phyloP scores from a whole-genome alignment of 192 early-diverging fungal species.

The Globomyces pollinis-pini region DNA sequence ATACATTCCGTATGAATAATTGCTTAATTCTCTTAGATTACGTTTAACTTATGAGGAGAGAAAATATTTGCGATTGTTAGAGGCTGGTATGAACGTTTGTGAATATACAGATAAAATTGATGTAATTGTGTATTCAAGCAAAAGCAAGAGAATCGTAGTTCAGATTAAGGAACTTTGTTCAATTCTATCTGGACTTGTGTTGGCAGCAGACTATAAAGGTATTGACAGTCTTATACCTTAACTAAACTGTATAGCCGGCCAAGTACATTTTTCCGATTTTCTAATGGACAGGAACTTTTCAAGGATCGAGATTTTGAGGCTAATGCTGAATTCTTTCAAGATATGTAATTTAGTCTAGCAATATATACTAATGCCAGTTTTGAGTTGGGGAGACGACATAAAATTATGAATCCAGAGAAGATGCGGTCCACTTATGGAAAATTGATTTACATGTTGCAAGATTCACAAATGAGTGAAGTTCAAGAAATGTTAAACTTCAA shows the following conservation, averaged over 20 bases:
- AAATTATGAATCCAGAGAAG: slow-evolving; percentile 79
- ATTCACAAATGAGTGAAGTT: slow-evolving; percentile 47
- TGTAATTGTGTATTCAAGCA: slow-evolving; percentile 66
- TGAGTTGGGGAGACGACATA: slow-evolving; percentile 46
- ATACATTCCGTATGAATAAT: slow-evolving; percentile 94
- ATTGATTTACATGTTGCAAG: slow-evolving; percentile 81
- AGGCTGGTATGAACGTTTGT: slow-evolving; percentile 87
- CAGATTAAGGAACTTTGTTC: slow-evolving; percentile 97
- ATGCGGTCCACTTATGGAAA: slow-evolving; percentile 96
- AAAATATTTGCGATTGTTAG: slow-evolving; percentile 86
- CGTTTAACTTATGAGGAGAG: slow-evolving; percentile 84
- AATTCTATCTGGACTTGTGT: slow-evolving; percentile 83
- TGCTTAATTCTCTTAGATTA: no score
- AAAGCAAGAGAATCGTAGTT: slow-evolving; percentile 78
- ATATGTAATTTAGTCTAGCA: no score
- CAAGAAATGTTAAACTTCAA: slow-evolving; percentile 72
- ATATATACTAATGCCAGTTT: no score
- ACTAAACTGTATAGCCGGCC: not conserved
- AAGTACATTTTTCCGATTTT: not conserved
- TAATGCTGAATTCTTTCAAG: slow-evolving; percentile 42
- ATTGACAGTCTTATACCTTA: no score
- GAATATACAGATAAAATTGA: slow-evolving; percentile 84
- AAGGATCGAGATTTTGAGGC: slow-evolving; percentile 37
- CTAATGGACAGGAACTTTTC: slow-evolving; percentile 45
- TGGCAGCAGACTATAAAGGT: slow-evolving; percentile 54